Evolutionary conservation across 306 rosid genomes (phyloP).

Genomic region (Sindora glabra): DNA sequence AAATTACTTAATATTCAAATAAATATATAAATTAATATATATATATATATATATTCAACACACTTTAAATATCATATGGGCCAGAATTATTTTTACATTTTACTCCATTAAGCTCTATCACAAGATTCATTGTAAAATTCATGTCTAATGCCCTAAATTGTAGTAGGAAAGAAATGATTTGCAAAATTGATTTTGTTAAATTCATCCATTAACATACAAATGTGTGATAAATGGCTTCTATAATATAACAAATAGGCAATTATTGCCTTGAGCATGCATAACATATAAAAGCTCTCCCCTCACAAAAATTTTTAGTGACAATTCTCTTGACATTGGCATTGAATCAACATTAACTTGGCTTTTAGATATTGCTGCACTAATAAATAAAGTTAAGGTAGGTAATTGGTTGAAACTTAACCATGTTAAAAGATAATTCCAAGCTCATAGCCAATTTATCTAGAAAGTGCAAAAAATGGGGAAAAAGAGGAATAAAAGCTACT

Average conservation of each 20-base stretch:
- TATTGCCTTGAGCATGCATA: slow-evolving; percentile 12
- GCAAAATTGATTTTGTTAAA: slow-evolving; percentile 2
- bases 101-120: slow-evolving; percentile 21
- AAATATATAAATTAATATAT: too few species aligned
- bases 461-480: too few species aligned
- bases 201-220: slow-evolving; percentile 15
- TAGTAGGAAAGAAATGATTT: background rate
- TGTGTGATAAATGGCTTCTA: background rate
- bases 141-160: slow-evolving; percentile 20
- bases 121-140: background rate
- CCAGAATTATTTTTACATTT: too few species aligned
- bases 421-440: background rate
- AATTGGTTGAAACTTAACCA: background rate
- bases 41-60: too few species aligned
- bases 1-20: too few species aligned
- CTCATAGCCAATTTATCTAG: background rate
- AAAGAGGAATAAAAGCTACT: background rate
- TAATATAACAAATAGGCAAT: slow-evolving; percentile 1
- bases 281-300: slow-evolving; percentile 13
- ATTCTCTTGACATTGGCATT: background rate
- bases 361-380: slow-evolving; percentile 10
- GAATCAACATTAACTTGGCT: slow-evolving; percentile 14
- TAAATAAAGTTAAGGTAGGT: slow-evolving; percentile 10
- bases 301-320: background rate
- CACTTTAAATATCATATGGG: too few species aligned